Evolutionary conservation across 257 asterid species (phyloP), one percentile per base, ranked within the genome.

Genomic region (Cynanchum wilfordii): DNA sequence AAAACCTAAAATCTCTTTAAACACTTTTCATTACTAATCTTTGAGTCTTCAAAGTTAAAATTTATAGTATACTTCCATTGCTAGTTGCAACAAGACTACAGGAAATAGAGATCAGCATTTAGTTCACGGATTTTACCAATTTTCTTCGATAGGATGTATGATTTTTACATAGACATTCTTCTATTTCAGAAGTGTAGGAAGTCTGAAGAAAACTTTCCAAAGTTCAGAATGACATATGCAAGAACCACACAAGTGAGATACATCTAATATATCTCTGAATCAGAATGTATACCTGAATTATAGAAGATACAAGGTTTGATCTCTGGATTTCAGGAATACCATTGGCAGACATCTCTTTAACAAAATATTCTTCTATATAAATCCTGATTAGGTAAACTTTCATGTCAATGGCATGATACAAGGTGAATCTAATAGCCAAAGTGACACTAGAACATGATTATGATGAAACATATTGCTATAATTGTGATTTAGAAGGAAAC

Each of bases 321-420:
- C 99, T 85, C 87, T 91, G 99, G 81, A 94, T 94, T 87, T 94
- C 99, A 0, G 99, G 98, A 69, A 89, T 82, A 70, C 99, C 97
- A 80, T 82, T 85, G 64, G 87, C 73, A 72, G 97, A 73, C 99
- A 94, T 94, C 82, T 94, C 97, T 45, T 87, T 86, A 60, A 82
- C 54, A 74, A 78, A 94, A 84, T 87, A 91, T 65, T 89, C 97
- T 82, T 94, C 97, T 27, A 97, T 88, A 73, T 94, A 94, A 55
- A 94, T 95, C 90, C 99, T 94, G 84, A 71, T 73, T 47, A 80
- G 49, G 52, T 17, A 16, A 64, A 6, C 24, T 33, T 30, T 42
- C 4, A 38, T 9, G 29, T 64, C 19, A 17, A 19, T 64, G 36
- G 10, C 27, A 64, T 7, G 25, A 64, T 19, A 63, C 22, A 13